phyloP scores from a whole-genome alignment of 345 rosid genomes.

The Jatropha curcas region DNA sequence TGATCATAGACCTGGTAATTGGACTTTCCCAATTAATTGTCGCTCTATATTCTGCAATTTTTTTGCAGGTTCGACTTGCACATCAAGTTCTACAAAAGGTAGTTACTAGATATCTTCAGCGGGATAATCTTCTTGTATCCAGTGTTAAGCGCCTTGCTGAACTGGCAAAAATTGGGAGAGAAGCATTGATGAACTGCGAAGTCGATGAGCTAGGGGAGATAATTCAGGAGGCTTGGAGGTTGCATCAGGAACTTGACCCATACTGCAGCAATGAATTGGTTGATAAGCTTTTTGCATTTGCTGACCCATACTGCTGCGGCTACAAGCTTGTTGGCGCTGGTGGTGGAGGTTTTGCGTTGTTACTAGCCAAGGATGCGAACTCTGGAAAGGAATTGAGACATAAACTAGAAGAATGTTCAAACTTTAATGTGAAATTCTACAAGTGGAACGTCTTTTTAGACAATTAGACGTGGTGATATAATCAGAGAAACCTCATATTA shows the following conservation, averaged over 20 bases:
- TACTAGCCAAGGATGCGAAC: constrained; percentile 60
- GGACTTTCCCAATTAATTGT: neutral
- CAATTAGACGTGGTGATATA: constrained; percentile 7
- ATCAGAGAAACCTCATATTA: neutral
- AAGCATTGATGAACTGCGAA: constrained; percentile 86
- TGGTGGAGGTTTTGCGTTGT: constrained; percentile 87
- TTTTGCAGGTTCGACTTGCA: constrained; percentile 82
- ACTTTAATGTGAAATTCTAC: constrained; percentile 58
- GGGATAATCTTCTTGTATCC: constrained; percentile 77
- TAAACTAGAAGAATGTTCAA: constrained; percentile 46
- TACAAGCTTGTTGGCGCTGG: constrained; percentile 98
- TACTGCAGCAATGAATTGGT: constrained; percentile 90
- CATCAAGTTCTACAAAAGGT: constrained; percentile 94
- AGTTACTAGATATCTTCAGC: constrained; percentile 72
- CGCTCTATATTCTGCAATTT: neutral
- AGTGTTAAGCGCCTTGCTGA: constrained; percentile 85
- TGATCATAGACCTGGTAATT: neutral
- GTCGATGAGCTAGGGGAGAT: constrained; percentile 80
- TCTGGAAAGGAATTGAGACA: constrained; percentile 51
- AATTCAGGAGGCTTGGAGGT: constrained; percentile 89
- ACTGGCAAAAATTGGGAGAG: constrained; percentile 81
- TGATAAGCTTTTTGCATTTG: constrained; percentile 61
- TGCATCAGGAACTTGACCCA: constrained; percentile 98
- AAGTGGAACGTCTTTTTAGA: constrained; percentile 53
- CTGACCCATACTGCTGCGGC: constrained; percentile 79